Base-by-base conservation (phyloP, 306 rosid genomes). In the Gastrolobium villosum region DNA sequence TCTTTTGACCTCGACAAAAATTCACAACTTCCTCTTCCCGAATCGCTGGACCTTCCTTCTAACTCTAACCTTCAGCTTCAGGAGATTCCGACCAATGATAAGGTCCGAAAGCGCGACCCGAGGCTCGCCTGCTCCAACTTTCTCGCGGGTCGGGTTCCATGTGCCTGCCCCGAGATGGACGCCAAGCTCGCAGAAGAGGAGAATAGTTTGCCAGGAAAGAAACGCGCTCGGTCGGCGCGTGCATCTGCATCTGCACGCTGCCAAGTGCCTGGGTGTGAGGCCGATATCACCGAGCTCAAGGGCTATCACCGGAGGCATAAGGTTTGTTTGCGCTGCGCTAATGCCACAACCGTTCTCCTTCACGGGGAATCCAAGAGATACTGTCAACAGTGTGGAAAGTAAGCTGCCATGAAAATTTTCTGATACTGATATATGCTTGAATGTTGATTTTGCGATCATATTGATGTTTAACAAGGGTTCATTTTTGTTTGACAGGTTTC, bases 301-400 rank as follows among this genome's bases (percentile, higher is more conserved):
- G 99, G 98, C 0, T 96, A 96, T 77, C 99, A 96, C 62, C 87
- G 90, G 46, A 68, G 98, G 50, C 99, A 96, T 44, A 76, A 98
- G 81, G 99, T 96, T 32, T 96, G 99, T 72, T 83, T 96, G 35
- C 90, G 85, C 2, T 96, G 99, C 60, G 99, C 99, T 0, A 89
- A 87, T 70, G 96, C 98, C 11, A 3, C 78, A 5, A 82, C 89
- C 3, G 99, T 96, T 8, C 1, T 74, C 31, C 70, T 96, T 55
- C 78, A 90, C 31, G 96, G 93, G 10, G 93, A 91, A 52, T 13
- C 80, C 5, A 93, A 87, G 82, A 86, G 99, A 76, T 96, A 93
- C 78, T 96, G 99, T 61, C 99, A 96, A 72, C 99, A 96, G 93
- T 96, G 99, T 70, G 99, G 99, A 67, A 96, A 96, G 99, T 96